phyloP scores from a whole-genome alignment of 2,329 filamentous ascomycete genomes.

The Fusarium guadeloupense region DNA sequence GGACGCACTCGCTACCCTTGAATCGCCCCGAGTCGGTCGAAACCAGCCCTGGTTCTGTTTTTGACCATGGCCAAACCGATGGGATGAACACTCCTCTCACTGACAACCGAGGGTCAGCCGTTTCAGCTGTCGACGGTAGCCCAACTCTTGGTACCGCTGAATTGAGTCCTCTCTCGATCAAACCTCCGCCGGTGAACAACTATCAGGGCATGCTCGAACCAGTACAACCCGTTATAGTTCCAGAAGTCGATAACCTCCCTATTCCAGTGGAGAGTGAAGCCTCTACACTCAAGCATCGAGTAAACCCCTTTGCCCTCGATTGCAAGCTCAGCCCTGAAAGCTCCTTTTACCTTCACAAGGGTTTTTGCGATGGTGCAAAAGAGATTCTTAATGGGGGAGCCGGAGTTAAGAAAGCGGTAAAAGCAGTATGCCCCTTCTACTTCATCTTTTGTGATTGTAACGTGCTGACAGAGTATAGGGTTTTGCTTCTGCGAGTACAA shows the following conservation, averaged over 20 bases:
- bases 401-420: constrained; percentile 61
- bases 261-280: constrained; percentile 40
- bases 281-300: constrained; percentile 13
- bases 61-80: constrained; percentile 34
- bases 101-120: constrained; percentile 33
- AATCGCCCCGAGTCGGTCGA: constrained; percentile 42
- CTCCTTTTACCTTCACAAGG: constrained; percentile 63
- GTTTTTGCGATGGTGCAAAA: constrained; percentile 65
- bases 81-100: constrained; percentile 34
- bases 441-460: not conserved
- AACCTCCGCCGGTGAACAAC: constrained; percentile 20
- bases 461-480: constrained; percentile 46
- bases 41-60: constrained; percentile 40
- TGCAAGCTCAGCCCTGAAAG: constrained; percentile 56
- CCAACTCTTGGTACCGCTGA: constrained; percentile 39
- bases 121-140: constrained; percentile 37
- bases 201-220: constrained; percentile 27
- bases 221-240: constrained; percentile 1
- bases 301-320: constrained; percentile 44
- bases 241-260: constrained; percentile 38
- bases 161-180: constrained; percentile 32
- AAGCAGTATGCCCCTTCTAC: constrained; percentile 53
- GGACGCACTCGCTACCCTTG: constrained; percentile 23
- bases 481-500: constrained; percentile 52
- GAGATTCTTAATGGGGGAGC: constrained; percentile 59